A percentile compares a stretch with the other conserved stretches of the same genome.
Evolutionary conservation across 1,139 yeast species (phyloP).

Genomic region (Nadsonia commutata): DNA sequence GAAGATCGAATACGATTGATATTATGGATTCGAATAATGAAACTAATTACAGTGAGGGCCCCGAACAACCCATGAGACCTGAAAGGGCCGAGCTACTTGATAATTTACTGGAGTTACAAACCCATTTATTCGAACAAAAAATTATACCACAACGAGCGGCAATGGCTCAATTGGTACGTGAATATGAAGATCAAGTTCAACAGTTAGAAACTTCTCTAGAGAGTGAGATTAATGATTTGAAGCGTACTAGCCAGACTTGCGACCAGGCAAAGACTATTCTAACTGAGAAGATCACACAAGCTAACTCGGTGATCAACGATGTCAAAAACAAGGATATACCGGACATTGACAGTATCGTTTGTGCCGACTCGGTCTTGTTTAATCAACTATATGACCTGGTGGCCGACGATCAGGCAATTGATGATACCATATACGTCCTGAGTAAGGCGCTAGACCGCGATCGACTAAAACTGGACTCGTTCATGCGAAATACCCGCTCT

Average conservation of each 20-base stretch:
- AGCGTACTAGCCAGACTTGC: slow-evolving; percentile 16
- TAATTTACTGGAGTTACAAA: neutral
- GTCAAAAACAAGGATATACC: slow-evolving; percentile 21
- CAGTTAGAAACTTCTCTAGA: slow-evolving; percentile 18
- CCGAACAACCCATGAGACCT: neutral
- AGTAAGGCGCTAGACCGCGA: slow-evolving; percentile 41
- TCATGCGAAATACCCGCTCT: slow-evolving; percentile 42
- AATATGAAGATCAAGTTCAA: slow-evolving; percentile 13
- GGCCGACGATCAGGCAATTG: slow-evolving; percentile 53
- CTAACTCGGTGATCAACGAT: slow-evolving; percentile 19
- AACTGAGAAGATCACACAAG: slow-evolving; percentile 17
- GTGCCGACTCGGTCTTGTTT: slow-evolving; percentile 33
- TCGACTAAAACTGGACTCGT: slow-evolving; percentile 32
- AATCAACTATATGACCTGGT: slow-evolving; percentile 50
- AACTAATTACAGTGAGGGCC: too few relatives aligned
- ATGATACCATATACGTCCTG: slow-evolving; percentile 50
- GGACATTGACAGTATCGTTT: slow-evolving; percentile 28
- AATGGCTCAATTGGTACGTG: neutral
- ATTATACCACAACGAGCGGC: neutral
- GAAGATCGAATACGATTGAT: too few relatives aligned
- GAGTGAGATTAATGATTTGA: slow-evolving; percentile 19
- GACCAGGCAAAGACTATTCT: slow-evolving; percentile 22
- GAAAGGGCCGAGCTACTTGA: neutral
- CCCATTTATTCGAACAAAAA: neutral
- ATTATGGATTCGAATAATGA: too few relatives aligned